Evolutionary conservation across 176 grass and related monocot species (phyloP), one percentile per base, ranked within the genome.

Genomic region (Phragmites australis): DNA sequence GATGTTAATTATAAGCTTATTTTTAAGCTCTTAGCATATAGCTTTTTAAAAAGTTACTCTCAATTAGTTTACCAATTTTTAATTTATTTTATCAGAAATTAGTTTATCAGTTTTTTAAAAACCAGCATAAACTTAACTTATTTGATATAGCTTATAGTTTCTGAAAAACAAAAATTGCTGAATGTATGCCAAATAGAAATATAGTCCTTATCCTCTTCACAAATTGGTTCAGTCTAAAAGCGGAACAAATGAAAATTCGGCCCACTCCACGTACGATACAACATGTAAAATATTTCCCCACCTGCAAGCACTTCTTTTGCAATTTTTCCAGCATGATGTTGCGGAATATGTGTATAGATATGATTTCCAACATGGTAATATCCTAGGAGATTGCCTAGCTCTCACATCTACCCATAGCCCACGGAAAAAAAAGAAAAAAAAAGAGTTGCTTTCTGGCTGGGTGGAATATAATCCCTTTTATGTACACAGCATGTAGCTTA

Each of bases 251-350:
- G 27, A 51, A 16, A 5, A 31, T 9, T 27, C 22, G 16, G 81
- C 27, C 46, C 59, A 75, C 58, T 75, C 59, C 58, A 75, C 59
- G 48, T 65, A 83, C 51, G 22, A 75, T 75, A 84, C 72, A 47
- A 46, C 49, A 48, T 26, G 44, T 63, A 64, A 57, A 60, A 34
- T 60, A 48, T 81, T 47, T 42, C 2, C 10, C 45, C 44, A 11
- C 13, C 16, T 56, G 13, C 39, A 10, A 59, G 54, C 62, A 41
- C 47, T 64, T 5, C 21, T 25, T 25, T 40, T 50, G 31, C 22
- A 51, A 65, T 76, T 84, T 76, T 84, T 84, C 13, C 14, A 68
- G 76, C 37, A 77, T 84, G 41, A 18, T 84, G 62, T 47, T 26
- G 27, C 43, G 44, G 72, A 84, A 84, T 84, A 83, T 55, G 9